Conservation (phyloP, 192 early-diverging fungal genomes). For the Dissophora ornata region DNA sequence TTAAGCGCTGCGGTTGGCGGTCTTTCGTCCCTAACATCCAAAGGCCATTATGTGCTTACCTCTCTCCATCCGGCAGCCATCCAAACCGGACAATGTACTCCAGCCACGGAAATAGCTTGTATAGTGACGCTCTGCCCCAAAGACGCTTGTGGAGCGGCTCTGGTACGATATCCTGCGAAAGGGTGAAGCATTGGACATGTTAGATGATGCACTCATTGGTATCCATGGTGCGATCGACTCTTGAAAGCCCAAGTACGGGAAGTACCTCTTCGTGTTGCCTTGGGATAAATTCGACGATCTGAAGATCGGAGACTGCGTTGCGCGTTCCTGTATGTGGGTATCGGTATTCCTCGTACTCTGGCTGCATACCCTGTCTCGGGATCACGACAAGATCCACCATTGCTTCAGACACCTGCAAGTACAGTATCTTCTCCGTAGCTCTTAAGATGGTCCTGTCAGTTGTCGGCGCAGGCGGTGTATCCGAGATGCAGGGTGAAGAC, state of each 20-base stretch:
- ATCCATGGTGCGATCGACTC: no score
- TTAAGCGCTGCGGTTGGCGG: no score
- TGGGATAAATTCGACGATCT: slow-evolving; percentile 66
- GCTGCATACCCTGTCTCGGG: slow-evolving; percentile 55
- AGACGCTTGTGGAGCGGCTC: slow-evolving; percentile 60
- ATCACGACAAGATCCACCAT: slow-evolving; percentile 65
- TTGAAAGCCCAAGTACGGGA: no score
- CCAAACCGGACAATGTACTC: slow-evolving; percentile 76
- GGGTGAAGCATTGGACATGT: no score
- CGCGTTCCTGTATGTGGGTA: slow-evolving; percentile 72
- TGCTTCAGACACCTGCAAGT: slow-evolving; percentile 67
- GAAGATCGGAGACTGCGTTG: slow-evolving; percentile 65
- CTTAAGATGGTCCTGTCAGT: not conserved
- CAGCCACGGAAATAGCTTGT: slow-evolving; percentile 70
- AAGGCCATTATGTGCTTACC: no score
- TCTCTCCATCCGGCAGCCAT: slow-evolving; percentile 68
- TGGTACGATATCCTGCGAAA: slow-evolving; percentile 29
- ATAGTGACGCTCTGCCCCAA: slow-evolving; percentile 51
- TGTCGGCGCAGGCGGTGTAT: slow-evolving; percentile 4
- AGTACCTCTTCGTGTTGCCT: slow-evolving; percentile 26
- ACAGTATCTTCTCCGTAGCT: slow-evolving; percentile 63
- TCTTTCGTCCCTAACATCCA: no score
- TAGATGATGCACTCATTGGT: no score
- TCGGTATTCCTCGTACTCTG: slow-evolving; percentile 60
- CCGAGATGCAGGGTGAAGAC: slow-evolving; percentile 6